A percentile compares a stretch with the other conserved stretches of the same genome.
Conservation (phyloP, 345 rosid genomes). For the Citrus medica region DNA sequence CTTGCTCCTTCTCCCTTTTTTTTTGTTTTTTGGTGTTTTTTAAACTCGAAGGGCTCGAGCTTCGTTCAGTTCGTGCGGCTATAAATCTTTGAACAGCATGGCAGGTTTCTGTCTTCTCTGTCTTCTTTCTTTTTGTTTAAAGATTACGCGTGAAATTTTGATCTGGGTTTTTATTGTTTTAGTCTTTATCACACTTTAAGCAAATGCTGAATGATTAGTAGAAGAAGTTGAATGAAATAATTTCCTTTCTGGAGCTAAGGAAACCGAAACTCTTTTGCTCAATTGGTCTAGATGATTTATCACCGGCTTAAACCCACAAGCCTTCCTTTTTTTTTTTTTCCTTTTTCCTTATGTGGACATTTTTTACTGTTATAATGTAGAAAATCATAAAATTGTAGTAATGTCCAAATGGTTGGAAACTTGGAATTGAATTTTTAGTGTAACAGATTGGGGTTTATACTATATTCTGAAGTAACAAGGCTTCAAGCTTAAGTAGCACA, state of each 20-base stretch:
- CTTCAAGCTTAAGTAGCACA: background rate
- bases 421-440: too few species aligned
- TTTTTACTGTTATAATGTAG: background rate
- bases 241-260: background rate
- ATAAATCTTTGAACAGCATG: constrained; percentile 3
- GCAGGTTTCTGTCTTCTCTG: constrained; percentile 8
- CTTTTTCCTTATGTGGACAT: too few species aligned
- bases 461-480: background rate
- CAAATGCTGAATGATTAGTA: background rate
- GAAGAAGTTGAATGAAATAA: background rate
- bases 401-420: background rate
- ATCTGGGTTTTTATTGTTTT: background rate
- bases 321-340: background rate
- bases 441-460: background rate
- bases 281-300: background rate
- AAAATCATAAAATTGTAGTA: background rate
- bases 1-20: background rate
- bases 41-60: background rate
- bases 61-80: background rate
- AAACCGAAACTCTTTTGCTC: background rate
- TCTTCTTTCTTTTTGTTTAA: background rate
- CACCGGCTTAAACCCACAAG: background rate
- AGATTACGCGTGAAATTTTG: background rate
- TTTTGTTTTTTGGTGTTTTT: too few species aligned
- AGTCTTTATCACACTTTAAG: background rate